Percentiles rank a stretch among this genome's conserved stretches.
These are phyloP conservation scores for Mitragyna speciosa DNA, from an alignment of 257 asterid species.

Conservation along the genomic window DNA sequence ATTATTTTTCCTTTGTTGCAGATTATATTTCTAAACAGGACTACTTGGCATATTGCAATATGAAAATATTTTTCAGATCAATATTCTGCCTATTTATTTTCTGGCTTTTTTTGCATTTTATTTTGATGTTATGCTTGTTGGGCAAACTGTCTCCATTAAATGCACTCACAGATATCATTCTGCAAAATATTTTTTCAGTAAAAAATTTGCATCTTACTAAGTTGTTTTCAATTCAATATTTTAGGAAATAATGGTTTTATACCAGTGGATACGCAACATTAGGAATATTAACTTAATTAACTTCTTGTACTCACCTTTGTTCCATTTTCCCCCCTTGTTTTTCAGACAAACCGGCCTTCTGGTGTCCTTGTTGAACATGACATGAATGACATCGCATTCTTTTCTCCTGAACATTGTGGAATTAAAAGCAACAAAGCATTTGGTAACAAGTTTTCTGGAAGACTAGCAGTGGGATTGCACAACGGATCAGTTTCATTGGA, in stretches of 20 bases:
- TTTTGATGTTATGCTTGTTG: not conserved
- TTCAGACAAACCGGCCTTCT: conserved; percentile 49
- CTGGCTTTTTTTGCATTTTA: too few species aligned
- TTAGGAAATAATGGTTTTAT: not conserved
- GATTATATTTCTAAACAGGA: not conserved
- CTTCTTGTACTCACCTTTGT: not conserved
- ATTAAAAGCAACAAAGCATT: conserved; percentile 43
- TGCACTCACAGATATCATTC: not conserved
- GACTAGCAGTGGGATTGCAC: conserved; percentile 47
- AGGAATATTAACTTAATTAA: not conserved
- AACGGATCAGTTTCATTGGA: conserved; percentile 52
- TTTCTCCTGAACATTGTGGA: conserved; percentile 64
- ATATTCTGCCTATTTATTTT: too few species aligned
- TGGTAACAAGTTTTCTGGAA: conserved; percentile 38
- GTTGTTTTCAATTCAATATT: not conserved
- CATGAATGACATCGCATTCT: conserved; percentile 43
- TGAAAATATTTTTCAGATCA: too few species aligned
- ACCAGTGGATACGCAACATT: not conserved
- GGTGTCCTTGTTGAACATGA: conserved; percentile 60
- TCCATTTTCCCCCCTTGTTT: not conserved
- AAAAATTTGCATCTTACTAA: too few species aligned
- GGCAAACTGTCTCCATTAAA: not conserved
- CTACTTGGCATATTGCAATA: not conserved
- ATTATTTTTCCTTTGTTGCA: too few species aligned
- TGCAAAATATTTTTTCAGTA: not conserved